These are phyloP conservation scores for Phyllosticta citriasiana DNA, from an alignment of 2,329 filamentous ascomycete species.

Conservation along the genomic window DNA sequence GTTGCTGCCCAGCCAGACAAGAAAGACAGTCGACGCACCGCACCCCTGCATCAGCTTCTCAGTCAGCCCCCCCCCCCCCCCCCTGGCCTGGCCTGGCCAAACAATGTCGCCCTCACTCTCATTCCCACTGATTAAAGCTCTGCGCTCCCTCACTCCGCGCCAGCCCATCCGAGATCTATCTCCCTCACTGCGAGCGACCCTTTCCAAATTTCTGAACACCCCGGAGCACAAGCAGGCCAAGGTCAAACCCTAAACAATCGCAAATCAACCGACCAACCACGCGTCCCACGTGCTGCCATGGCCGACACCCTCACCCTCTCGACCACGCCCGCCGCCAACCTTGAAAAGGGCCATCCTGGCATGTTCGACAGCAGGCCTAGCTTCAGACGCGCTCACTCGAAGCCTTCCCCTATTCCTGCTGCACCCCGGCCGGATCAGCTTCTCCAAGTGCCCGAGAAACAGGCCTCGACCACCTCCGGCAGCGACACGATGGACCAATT, in stretches of 20 bases:
- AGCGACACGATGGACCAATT: not conserved
- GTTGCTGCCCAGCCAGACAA: not conserved
- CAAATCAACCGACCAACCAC: conserved; percentile 1
- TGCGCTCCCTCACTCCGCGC: not conserved
- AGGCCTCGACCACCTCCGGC: not conserved
- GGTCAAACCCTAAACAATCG: not conserved
- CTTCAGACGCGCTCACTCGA: not conserved
- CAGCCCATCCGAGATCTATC: not conserved
- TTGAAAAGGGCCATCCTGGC: not conserved
- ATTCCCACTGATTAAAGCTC: not conserved
- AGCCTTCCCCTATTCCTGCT: not conserved
- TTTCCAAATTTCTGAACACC: not conserved
- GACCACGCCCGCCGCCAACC: not conserved
- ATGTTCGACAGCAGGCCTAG: not conserved
- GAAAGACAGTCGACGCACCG: not conserved
- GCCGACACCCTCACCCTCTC: conserved; percentile 6
- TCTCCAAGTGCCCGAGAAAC: not conserved
- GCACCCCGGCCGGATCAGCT: not conserved
- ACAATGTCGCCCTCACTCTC: not conserved
- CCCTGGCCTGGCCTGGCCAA: not conserved
- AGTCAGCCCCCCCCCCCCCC: not conserved
- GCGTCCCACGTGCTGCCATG: conserved; percentile 8
- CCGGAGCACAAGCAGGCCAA: not conserved
- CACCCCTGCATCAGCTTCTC: not conserved
- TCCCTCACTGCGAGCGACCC: not conserved